These are phyloP conservation scores for Pyracantha coccinea DNA, from an alignment of 331 rosid genomes.

Conservation along the genomic window DNA sequence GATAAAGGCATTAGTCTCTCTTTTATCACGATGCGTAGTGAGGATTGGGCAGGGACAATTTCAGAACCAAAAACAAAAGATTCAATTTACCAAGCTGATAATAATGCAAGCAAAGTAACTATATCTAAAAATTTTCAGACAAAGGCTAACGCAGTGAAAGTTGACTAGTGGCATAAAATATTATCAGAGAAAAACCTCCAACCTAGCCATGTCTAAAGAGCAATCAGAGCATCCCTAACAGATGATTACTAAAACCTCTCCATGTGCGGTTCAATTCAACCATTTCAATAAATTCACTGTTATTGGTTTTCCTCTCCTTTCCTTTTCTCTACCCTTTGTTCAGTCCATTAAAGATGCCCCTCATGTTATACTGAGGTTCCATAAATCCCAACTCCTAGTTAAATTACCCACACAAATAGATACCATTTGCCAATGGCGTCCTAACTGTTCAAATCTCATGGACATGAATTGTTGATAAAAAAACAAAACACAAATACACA, in stretches of 20 bases:
- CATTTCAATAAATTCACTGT: neutral
- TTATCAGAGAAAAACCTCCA: neutral
- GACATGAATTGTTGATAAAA: too few relatives aligned
- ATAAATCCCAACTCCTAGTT: neutral
- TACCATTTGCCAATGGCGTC: too few relatives aligned
- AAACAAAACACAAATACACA: too few relatives aligned
- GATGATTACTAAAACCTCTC: neutral
- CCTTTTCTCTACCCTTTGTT: neutral
- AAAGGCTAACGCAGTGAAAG: neutral
- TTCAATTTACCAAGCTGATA: neutral
- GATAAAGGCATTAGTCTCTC: neutral
- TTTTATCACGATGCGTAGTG: neutral
- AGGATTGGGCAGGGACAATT: neutral
- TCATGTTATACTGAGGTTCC: neutral
- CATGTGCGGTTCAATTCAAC: neutral
- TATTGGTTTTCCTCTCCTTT: neutral
- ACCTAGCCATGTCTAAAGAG: neutral
- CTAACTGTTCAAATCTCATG: too few relatives aligned
- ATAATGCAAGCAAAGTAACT: neutral
- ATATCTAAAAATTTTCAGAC: neutral
- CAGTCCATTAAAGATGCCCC: neutral
- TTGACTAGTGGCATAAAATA: neutral
- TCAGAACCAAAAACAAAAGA: neutral
- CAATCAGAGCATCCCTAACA: neutral
- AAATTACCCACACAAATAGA: neutral